phyloP scores from a whole-genome alignment of 306 rosid genomes.

The Sicyos baderoa region DNA sequence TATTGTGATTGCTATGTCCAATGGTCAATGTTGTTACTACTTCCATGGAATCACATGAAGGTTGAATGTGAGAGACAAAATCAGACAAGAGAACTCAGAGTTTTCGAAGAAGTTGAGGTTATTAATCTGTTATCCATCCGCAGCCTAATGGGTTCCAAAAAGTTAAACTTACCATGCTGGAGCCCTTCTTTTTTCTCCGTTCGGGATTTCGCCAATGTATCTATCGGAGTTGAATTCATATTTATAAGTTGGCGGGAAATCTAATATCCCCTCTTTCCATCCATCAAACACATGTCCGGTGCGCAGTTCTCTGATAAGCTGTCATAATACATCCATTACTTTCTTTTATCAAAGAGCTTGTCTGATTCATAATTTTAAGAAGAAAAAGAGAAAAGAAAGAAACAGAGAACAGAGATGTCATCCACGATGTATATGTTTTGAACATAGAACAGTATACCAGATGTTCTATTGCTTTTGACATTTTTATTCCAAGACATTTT shows the following conservation, averaged over 20 bases:
- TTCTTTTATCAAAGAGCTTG: neutral
- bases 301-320: conserved; percentile 70
- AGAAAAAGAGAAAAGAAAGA: neutral
- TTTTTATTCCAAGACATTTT: neutral
- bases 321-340: conserved; percentile 19
- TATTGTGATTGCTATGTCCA: neutral
- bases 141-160: neutral
- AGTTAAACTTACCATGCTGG: conserved; percentile 77
- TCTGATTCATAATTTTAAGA: neutral
- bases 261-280: conserved; percentile 80
- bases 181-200: conserved; percentile 79
- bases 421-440: neutral
- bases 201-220: conserved; percentile 67
- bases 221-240: conserved; percentile 61
- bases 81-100: neutral
- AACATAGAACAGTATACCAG: neutral
- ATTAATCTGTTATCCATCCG: neutral
- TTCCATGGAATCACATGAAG: neutral
- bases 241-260: conserved; percentile 90
- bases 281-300: conserved; percentile 75
- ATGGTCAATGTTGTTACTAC: neutral
- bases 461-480: neutral
- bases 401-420: neutral
- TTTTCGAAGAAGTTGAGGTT: neutral
- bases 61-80: neutral